A percentile compares a stretch with the other conserved stretches of the same genome.
Conservation (phyloP, 495 filamentous ascomycete genomes). For the Tuber indicum region DNA sequence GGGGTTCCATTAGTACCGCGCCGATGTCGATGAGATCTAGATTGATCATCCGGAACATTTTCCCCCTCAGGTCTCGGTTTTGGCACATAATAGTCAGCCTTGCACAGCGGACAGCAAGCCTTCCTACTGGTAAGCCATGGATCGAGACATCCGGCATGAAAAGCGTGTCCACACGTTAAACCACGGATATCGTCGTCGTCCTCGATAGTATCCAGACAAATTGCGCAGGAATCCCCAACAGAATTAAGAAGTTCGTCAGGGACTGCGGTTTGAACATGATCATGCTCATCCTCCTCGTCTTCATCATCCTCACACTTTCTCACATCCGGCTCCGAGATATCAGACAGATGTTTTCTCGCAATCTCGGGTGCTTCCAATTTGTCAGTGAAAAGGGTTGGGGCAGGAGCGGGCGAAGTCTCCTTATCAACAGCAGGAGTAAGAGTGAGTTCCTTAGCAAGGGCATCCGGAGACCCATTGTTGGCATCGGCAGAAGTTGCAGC, state of each 20-base stretch:
- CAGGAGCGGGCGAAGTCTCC: constrained; percentile 16
- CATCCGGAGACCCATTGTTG: constrained; percentile 15
- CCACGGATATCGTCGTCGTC: constrained; percentile 94
- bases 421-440: constrained; percentile 15
- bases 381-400: constrained; percentile 11
- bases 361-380: constrained; percentile 35
- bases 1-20: constrained; percentile 12
- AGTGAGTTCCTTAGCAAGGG: constrained; percentile 4
- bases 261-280: constrained; percentile 74
- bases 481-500: constrained; percentile 41
- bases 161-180: constrained; percentile 89
- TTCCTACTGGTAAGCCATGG: constrained; percentile 90
- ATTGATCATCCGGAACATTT: constrained; percentile 16
- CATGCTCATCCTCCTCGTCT: constrained; percentile 69
- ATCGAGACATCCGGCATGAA: constrained; percentile 89
- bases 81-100: constrained; percentile 89
- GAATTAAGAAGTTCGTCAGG: constrained; percentile 74
- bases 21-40: constrained; percentile 17
- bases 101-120: constrained; percentile 95
- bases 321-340: constrained; percentile 34
- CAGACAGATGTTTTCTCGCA: constrained; percentile 33
- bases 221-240: constrained; percentile 93
- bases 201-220: constrained; percentile 89
- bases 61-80: constrained; percentile 64
- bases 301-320: constrained; percentile 47